Conservation (phyloP, 345 rosid genomes). For the Eucalyptus leucophloia region DNA sequence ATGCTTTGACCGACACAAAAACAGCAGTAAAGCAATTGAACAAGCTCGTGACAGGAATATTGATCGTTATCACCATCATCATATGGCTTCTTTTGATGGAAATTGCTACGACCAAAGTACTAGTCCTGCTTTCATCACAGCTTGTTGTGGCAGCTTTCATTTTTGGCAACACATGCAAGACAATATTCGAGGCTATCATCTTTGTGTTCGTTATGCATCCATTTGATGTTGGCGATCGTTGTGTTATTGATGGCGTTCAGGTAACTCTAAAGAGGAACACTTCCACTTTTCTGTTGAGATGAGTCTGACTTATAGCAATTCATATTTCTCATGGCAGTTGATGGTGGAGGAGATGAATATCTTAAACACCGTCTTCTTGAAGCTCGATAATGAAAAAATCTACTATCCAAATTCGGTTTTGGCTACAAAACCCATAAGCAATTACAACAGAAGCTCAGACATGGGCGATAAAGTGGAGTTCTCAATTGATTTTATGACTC, state of each 20-base stretch:
- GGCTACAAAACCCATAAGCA: conserved; percentile 68
- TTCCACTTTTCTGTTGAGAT: background rate
- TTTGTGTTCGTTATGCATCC: conserved; percentile 94
- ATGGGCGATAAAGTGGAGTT: conserved; percentile 76
- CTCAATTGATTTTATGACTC: conserved; percentile 64
- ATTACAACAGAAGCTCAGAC: conserved; percentile 74
- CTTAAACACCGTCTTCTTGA: conserved; percentile 69
- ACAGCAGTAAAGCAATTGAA: conserved; percentile 77
- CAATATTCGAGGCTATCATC: conserved; percentile 60
- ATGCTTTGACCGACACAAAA: conserved; percentile 79
- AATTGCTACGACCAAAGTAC: conserved; percentile 66
- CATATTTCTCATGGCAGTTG: background rate
- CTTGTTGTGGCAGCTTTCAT: conserved; percentile 60
- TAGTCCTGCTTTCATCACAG: conserved; percentile 53
- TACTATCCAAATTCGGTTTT: conserved; percentile 73
- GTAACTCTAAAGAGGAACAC: conserved; percentile 9
- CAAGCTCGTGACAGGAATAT: conserved; percentile 44
- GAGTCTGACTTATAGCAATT: background rate
- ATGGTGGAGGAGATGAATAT: conserved; percentile 96
- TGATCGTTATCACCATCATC: conserved; percentile 20
- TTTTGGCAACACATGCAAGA: conserved; percentile 80
- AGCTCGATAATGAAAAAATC: conserved; percentile 67
- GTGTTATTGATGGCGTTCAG: conserved; percentile 63
- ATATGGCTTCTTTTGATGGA: conserved; percentile 63
- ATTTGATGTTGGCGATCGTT: conserved; percentile 90